Evolutionary conservation across 768 basidiomycete species (phyloP), one percentile per base, ranked within the genome.

Genomic region (Steccherinum ochraceum): DNA sequence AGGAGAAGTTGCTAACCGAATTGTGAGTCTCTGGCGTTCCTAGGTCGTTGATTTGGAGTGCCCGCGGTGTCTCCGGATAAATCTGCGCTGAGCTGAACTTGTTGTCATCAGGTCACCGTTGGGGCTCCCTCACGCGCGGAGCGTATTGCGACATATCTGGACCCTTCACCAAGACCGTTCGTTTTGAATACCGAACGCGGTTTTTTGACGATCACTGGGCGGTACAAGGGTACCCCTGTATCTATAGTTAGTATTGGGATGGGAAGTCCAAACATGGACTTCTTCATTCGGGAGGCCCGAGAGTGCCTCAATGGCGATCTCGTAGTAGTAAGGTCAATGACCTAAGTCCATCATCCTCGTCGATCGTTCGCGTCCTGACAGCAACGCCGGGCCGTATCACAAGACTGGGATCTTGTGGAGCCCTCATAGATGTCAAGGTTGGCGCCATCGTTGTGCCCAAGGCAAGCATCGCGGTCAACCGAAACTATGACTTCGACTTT

Each of bases 391-490:
- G n/a, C n/a, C n/a, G n/a, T 40, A 40, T 16, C 49, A 55, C 44
- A 61, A 90, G 88, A 54, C 71, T 90, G n/a, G 89, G 89, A 40
- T 90, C 89, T 4, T 92, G 89, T 59, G 89, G 88, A 24, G 79
- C 78, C 26, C 73, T 90, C 51, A 70, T 76, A 27, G 78, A 84
- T 58, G 71, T 85, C 19, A 79, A 81, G 16, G 83, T 89, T n/a
- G 88, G 85, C 20, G 79, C 86, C 5, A 73, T 90, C n/a, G 80
- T 86, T 20, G 72, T 89, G 35, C 88, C 89, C 19, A 76, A 71
- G 55, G 74, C 80, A 2, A 80, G 84, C 55, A 71, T 90, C n/a
- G 74, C 80, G 26, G 74, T 90, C 24, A 80, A 68, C 45, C 75
- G 88, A 57, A 91, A 90, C 62, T 78, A 87, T 52, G 87, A 91